phyloP scores from a whole-genome alignment of 495 filamentous ascomycete genomes.

The Aspergillus egyptiacus region DNA sequence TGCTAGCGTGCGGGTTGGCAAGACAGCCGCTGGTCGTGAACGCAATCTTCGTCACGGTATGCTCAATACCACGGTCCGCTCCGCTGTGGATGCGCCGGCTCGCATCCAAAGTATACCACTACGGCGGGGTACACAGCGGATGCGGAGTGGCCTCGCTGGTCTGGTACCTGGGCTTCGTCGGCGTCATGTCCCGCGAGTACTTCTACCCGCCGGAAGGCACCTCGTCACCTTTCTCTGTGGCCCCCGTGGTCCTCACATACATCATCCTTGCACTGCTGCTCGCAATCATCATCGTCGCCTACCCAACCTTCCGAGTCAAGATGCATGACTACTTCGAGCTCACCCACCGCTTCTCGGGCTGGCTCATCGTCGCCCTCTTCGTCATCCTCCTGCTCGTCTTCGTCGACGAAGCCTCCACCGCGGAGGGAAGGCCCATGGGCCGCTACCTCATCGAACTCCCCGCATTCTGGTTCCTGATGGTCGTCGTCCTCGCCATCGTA shows the following conservation, averaged over 20 bases:
- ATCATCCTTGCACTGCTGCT: slow-evolving; percentile 37
- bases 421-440: slow-evolving; percentile 23
- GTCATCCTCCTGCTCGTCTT: slow-evolving; percentile 35
- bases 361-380: slow-evolving; percentile 47
- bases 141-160: slow-evolving; percentile 60
- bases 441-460: slow-evolving; percentile 34
- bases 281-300: slow-evolving; percentile 38
- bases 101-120: slow-evolving; percentile 70
- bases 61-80: slow-evolving; percentile 51
- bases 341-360: slow-evolving; percentile 51
- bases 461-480: slow-evolving; percentile 40
- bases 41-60: slow-evolving; percentile 56
- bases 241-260: slow-evolving; percentile 33
- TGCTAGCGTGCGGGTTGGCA: slow-evolving; percentile 53
- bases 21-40: slow-evolving; percentile 75
- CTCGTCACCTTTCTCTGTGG: slow-evolving; percentile 21
- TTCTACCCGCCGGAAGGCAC: slow-evolving; percentile 19
- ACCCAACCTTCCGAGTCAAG: slow-evolving; percentile 40
- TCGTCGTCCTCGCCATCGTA: slow-evolving; percentile 33
- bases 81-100: slow-evolving; percentile 59
- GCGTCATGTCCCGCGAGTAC: slow-evolving; percentile 44
- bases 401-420: slow-evolving; percentile 27
- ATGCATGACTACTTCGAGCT: slow-evolving; percentile 53
- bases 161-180: slow-evolving; percentile 62
- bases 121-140: slow-evolving; percentile 71